Conservation (phyloP, 495 filamentous ascomycete genomes). For the Parmelia sp. region DNA sequence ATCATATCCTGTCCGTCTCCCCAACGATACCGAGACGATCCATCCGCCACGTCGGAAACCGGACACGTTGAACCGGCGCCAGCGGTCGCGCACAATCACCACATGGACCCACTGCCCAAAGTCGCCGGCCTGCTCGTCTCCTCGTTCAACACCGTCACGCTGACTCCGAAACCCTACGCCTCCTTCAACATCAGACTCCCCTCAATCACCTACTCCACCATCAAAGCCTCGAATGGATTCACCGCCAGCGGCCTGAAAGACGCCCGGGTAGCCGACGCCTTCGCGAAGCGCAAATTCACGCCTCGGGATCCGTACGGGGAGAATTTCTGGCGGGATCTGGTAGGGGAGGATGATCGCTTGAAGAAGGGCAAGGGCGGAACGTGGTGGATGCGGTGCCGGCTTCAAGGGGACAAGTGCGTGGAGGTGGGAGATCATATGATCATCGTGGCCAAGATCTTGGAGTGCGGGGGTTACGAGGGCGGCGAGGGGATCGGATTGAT, state of each 20-base stretch:
- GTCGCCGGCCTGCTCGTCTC: conserved; percentile 68
- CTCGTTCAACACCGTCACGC: conserved; percentile 69
- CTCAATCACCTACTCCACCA: conserved; percentile 62
- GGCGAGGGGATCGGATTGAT: background rate
- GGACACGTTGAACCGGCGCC: background rate
- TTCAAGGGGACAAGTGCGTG: background rate
- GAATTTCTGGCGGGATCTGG: background rate
- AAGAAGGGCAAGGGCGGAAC: conserved; percentile 34
- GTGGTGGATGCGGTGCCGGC: conserved; percentile 35
- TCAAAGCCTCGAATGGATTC: conserved; percentile 43
- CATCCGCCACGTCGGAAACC: background rate
- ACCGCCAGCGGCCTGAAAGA: conserved; percentile 29
- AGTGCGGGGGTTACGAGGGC: conserved; percentile 20
- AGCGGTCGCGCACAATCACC: background rate
- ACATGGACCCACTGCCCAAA: conserved; percentile 34
- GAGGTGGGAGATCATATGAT: conserved; percentile 20
- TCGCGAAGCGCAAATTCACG: conserved; percentile 26
- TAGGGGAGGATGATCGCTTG: conserved; percentile 13
- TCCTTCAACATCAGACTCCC: conserved; percentile 74
- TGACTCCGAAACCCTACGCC: conserved; percentile 59
- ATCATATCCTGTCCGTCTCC: conserved; percentile 6
- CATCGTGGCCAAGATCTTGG: conserved; percentile 17
- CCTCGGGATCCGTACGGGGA: conserved; percentile 27
- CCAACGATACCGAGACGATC: background rate
- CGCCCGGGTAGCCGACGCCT: conserved; percentile 38